Evolutionary conservation across 139 green algal genomes (phyloP), one percentile per base, ranked within the genome.

Genomic region (Volvox reticuliferus): DNA sequence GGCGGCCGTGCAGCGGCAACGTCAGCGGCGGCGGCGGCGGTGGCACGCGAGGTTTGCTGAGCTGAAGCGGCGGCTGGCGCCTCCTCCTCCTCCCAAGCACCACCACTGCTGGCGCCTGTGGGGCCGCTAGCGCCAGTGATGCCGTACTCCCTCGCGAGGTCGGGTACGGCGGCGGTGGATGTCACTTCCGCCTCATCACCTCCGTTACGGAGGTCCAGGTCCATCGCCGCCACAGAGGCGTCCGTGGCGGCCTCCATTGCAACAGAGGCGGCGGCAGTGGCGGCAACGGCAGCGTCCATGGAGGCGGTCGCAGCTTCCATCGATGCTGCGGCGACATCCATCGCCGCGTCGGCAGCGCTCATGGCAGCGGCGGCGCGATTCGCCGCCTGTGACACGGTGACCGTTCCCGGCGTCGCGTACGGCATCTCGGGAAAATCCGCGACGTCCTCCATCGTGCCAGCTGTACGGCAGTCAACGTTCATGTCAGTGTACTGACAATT

Each of bases 191-290:
- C 44, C 9, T 55, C 44, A 55, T 55, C 44, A 9, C n/a, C n/a
- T n/a, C 44, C 9, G 44, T 55, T 9, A 55, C 44, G 44, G 44
- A 55, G 9, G 44, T 55, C 65, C 33, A 26, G 0, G 22, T 63
- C 22, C 37, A 89, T 24, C 1, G 86, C 86, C 73, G 50, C 28
- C 37, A 90, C 71, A 20, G 30, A 13, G 73, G 86, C 86, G n/a
- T 83, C 86, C 20, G 86, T 90, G 73, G 86, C 86, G 1, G 86
- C 86, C 50, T 83, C 86, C 21, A 77, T 17, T 1, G 86, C 86
- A 13, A 69, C 73, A 19, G 86, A 71, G 20, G 86, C 86, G 19
- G 73, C 86, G 30, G 26, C 73, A 19, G 32, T 62, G 73, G 86
- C 86, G 18, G 30, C 33, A 32, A 24, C 50, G 20, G 86, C 86